Evolutionary conservation across 2,329 filamentous ascomycete species (phyloP).

Genomic region (Cercospora brassicicola): DNA sequence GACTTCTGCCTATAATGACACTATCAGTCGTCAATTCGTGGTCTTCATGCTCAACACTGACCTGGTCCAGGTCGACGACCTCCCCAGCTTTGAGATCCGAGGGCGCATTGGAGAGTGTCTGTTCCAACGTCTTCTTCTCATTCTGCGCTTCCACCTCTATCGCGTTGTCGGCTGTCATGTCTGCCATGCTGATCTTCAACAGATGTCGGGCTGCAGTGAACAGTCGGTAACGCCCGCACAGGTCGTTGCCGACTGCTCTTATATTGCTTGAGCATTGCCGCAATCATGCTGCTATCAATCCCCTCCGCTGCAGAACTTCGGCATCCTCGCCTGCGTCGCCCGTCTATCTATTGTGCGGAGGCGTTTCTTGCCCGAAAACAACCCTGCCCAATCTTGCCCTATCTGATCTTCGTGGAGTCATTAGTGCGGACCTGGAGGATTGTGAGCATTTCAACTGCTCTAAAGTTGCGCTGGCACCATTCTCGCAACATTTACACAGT

Average conservation of each 20-base stretch:
- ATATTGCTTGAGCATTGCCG: background rate
- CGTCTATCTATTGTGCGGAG: background rate
- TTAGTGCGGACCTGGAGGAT: background rate
- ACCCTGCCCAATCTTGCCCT: background rate
- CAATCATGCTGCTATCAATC: background rate
- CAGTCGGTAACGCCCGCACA: background rate
- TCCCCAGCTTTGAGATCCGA: constrained; percentile 35
- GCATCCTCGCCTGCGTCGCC: constrained; percentile 2
- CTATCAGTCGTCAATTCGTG: background rate
- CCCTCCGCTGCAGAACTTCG: background rate
- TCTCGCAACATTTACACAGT: background rate
- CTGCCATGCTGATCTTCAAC: background rate
- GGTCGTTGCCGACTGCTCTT: background rate
- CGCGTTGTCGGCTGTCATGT: background rate
- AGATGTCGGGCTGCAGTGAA: background rate
- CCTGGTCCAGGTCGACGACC: constrained; percentile 47
- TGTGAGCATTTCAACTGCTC: background rate
- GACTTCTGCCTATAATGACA: constrained; percentile 40
- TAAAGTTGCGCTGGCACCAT: background rate
- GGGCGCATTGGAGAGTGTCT: constrained; percentile 16
- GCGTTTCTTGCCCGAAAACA: background rate
- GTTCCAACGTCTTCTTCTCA: constrained; percentile 18
- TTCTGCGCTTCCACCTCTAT: constrained; percentile 16
- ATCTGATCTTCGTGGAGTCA: background rate
- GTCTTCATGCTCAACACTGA: background rate